Evolutionary conservation across 2,329 filamentous ascomycete genomes (phyloP).

Genomic region (Aspergillus intermedius): DNA sequence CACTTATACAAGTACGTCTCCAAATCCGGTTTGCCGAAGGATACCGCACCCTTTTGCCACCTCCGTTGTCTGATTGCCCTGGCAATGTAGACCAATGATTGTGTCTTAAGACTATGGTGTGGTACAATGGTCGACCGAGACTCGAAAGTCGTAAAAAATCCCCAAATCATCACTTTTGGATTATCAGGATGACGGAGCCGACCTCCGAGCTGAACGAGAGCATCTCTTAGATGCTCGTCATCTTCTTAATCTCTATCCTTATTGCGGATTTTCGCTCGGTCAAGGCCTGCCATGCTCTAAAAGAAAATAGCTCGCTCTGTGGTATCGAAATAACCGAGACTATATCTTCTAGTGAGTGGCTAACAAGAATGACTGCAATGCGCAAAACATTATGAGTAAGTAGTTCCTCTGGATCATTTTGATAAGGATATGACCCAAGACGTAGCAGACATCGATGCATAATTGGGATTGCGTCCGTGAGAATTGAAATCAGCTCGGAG

Average conservation of each 20-base stretch:
- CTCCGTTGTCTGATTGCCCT: too few relatives aligned
- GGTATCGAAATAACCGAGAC: background rate
- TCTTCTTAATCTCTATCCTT: background rate
- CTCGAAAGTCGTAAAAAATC: too few relatives aligned
- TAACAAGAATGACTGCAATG: background rate
- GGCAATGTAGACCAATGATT: too few relatives aligned
- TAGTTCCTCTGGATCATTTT: background rate
- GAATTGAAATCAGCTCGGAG: background rate
- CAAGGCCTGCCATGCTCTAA: background rate
- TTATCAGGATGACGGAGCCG: too few relatives aligned
- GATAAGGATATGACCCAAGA: slow-evolving; percentile 1
- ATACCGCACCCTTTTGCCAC: too few relatives aligned
- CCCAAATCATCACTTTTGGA: too few relatives aligned
- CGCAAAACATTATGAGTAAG: background rate
- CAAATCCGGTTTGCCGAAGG: too few relatives aligned
- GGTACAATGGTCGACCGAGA: too few relatives aligned
- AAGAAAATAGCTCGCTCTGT: background rate
- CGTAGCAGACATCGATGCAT: slow-evolving; percentile 1
- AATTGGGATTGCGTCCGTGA: background rate
- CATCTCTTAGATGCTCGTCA: background rate
- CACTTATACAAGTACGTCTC: too few relatives aligned
- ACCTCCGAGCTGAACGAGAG: background rate
- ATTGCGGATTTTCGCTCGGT: background rate
- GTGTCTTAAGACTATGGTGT: too few relatives aligned
- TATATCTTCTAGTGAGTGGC: background rate